phyloP scores from a whole-genome alignment of 257 asterid species.

The Solanum piurae region DNA sequence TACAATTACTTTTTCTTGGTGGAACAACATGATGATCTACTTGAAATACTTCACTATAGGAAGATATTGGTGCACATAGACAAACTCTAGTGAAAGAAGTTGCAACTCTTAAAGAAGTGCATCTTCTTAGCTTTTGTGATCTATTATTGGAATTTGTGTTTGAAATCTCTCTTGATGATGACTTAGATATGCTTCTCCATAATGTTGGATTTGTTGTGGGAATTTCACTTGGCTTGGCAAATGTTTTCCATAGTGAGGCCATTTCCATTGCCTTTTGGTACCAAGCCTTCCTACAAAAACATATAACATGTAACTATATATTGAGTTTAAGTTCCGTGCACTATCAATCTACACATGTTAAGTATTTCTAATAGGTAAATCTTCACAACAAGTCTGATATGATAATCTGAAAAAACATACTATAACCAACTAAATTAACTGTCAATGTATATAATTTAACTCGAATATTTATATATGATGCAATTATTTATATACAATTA shows the following conservation, averaged over 20 bases:
- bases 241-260: conserved; percentile 61
- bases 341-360: not conserved
- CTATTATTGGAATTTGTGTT: conserved; percentile 8
- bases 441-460: fast-evolving
- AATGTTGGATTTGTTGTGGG: conserved; percentile 27
- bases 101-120: conserved; percentile 63
- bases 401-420: not conserved
- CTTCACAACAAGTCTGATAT: not conserved
- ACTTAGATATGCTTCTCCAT: conserved; percentile 45
- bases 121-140: conserved; percentile 48
- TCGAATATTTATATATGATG: not conserved
- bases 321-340: not conserved
- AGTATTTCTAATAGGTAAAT: not conserved
- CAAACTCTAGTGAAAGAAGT: conserved; percentile 76
- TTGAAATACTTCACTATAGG: conserved; percentile 67
- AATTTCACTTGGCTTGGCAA: conserved; percentile 32
- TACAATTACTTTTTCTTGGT: conserved; percentile 62
- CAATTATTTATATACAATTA: not conserved
- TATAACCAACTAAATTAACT: not conserved
- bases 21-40: conserved; percentile 37
- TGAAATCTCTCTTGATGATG: conserved; percentile 26
- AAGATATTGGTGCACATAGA: conserved; percentile 74
- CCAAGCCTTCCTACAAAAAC: conserved; percentile 65
- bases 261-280: conserved; percentile 77
- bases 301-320: not conserved